Evolutionary conservation across 202 grass and related monocot species (phyloP).

Genomic region (Saccharum hybrid): DNA sequence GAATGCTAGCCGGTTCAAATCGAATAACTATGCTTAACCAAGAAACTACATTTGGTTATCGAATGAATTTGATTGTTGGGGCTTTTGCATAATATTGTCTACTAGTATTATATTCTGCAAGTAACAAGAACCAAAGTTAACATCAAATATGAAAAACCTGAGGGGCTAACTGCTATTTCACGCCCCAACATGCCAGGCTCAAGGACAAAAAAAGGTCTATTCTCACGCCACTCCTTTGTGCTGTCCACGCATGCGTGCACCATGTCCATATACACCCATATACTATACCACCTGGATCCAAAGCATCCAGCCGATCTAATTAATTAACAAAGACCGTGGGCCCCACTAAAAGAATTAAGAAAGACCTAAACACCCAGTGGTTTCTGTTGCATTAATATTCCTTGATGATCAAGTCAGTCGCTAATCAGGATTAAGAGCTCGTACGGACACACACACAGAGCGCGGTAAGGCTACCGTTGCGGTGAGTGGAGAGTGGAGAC

Average conservation of each 20-base stretch:
- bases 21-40: no score
- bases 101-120: no score
- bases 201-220: not conserved
- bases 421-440: not conserved
- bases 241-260: not conserved
- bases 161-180: not conserved
- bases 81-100: no score
- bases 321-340: not conserved
- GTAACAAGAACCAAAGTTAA: not conserved
- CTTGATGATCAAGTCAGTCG: slow-evolving; percentile 1
- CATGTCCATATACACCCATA: not conserved
- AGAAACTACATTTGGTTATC: no score
- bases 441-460: not conserved
- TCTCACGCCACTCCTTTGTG: not conserved
- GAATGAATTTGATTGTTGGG: no score
- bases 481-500: not conserved
- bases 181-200: not conserved
- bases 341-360: not conserved
- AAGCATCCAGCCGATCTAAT: not conserved
- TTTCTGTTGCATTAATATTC: not conserved
- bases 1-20: no score
- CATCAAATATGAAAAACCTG: not conserved
- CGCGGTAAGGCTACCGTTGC: slow-evolving; percentile 6
- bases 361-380: not conserved
- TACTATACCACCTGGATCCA: not conserved